phyloP scores from a whole-genome alignment of 2,329 filamentous ascomycete genomes.

The Neoascochyta sp. region DNA sequence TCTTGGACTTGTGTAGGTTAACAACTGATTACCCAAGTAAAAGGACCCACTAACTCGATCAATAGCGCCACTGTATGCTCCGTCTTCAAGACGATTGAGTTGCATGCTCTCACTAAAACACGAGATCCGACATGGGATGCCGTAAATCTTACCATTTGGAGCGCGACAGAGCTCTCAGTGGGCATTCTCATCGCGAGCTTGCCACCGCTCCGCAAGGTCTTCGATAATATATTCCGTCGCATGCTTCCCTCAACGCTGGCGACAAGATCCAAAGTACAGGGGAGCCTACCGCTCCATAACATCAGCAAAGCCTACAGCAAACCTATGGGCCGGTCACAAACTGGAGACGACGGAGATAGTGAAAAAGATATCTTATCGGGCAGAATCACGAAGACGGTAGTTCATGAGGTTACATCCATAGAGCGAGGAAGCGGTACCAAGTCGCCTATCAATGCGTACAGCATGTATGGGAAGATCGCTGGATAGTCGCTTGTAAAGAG shows the following conservation, averaged over 20 bases:
- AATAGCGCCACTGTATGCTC: constrained; percentile 19
- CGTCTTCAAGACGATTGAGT: constrained; percentile 23
- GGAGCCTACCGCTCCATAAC: constrained; percentile 17
- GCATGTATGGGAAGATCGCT: constrained; percentile 6
- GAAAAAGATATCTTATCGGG: constrained; percentile 18
- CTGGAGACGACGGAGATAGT: constrained; percentile 17
- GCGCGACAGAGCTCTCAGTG: constrained; percentile 18
- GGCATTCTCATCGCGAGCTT: constrained; percentile 23
- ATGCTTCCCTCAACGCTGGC: constrained; percentile 16
- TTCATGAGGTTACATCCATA: constrained; percentile 18
- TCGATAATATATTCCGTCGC: constrained; percentile 17
- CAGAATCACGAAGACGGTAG: constrained; percentile 18
- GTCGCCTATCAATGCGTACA: constrained; percentile 2
- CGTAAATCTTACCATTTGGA: constrained; percentile 25
- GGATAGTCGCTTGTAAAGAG: constrained; percentile 1
- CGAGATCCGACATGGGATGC: constrained; percentile 23
- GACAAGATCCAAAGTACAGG: constrained; percentile 7
- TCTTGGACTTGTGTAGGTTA: constrained; percentile 22
- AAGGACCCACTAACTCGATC: neutral
- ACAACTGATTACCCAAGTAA: neutral
- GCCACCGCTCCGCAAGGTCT: constrained; percentile 25
- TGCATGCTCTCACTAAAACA: constrained; percentile 18
- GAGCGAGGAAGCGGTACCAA: constrained; percentile 2
- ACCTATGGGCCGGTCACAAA: constrained; percentile 7
- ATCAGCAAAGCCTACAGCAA: constrained; percentile 9